phyloP scores from a whole-genome alignment of 1,139 yeast species.

The Geotrichum cucujoidarum region DNA sequence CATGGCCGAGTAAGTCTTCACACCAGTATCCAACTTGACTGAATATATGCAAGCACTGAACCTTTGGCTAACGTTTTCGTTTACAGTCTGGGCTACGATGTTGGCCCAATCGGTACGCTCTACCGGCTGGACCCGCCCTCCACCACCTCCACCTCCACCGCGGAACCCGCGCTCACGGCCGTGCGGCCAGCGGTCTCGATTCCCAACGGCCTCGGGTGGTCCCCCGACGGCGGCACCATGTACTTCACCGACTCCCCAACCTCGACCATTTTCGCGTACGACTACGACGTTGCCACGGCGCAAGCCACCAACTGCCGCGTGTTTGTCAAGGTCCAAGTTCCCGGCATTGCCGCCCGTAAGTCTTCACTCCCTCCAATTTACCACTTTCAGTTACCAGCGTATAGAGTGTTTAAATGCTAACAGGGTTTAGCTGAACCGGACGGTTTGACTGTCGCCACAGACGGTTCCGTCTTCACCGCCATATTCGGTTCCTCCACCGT shows the following conservation, averaged over 20 bases:
- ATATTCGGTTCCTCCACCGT: slow-evolving; percentile 60
- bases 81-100: slow-evolving; percentile 7
- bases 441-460: slow-evolving; percentile 62
- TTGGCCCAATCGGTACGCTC: slow-evolving; percentile 33
- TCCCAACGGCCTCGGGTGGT: slow-evolving; percentile 74
- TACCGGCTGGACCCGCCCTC: slow-evolving; percentile 38
- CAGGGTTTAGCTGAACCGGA: slow-evolving; percentile 49
- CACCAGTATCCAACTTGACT: neutral
- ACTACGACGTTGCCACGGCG: slow-evolving; percentile 50
- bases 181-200: slow-evolving; percentile 23
- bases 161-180: too few species aligned
- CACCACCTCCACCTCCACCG: slow-evolving; percentile 13
- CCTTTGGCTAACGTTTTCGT: neutral
- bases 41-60: neutral
- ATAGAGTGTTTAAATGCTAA: neutral
- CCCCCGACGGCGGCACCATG: slow-evolving; percentile 45
- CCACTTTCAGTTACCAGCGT: neutral
- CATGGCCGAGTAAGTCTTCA: slow-evolving; percentile 25
- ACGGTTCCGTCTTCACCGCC: slow-evolving; percentile 64
- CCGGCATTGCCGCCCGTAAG: slow-evolving; percentile 16
- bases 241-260: slow-evolving; percentile 71
- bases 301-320: slow-evolving; percentile 42
- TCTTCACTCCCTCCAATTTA: neutral
- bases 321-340: slow-evolving; percentile 28
- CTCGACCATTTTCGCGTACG: slow-evolving; percentile 55